Conservation (phyloP, 495 filamentous ascomycete genomes). For the Rhizodiscina lignyota region DNA sequence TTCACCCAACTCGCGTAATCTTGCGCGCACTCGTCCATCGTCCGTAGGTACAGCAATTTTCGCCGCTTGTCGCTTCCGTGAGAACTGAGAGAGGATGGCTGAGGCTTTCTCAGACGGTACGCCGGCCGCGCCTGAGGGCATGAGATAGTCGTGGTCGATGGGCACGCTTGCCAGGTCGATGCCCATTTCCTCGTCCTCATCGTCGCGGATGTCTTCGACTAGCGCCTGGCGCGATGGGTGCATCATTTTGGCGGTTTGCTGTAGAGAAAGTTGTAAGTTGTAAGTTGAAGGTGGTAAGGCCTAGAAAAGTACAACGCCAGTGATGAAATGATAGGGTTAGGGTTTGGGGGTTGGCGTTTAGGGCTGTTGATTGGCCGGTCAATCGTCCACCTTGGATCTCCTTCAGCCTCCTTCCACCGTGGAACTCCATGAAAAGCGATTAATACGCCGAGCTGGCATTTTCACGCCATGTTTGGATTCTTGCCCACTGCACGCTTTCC, state of each 20-base stretch:
- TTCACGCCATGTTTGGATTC: no score
- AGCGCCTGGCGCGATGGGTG: slow-evolving; percentile 92
- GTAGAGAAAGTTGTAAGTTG: neutral
- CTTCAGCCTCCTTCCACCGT: no score
- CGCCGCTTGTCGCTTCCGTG: slow-evolving; percentile 73
- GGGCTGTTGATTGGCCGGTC: no score
- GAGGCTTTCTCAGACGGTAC: slow-evolving; percentile 79
- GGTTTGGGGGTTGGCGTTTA: neutral
- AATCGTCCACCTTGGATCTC: no score
- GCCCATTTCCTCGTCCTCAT: slow-evolving; percentile 23
- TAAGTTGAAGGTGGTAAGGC: neutral
- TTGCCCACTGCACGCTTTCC: no score
- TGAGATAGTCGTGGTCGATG: slow-evolving; percentile 70
- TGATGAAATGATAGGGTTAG: neutral
- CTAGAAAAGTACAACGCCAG: neutral
- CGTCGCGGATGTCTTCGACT: slow-evolving; percentile 90
- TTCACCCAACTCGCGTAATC: slow-evolving; percentile 69
- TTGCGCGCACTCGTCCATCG: slow-evolving; percentile 67
- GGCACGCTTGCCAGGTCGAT: slow-evolving; percentile 70
- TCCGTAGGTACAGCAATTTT: slow-evolving; percentile 91
- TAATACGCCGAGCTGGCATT: no score
- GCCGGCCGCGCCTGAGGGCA: slow-evolving; percentile 53
- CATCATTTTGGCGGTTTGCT: slow-evolving; percentile 39
- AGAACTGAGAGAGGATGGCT: slow-evolving; percentile 76
- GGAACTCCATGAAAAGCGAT: no score